These are phyloP conservation scores for Salinomyces thailandicus DNA, from an alignment of 2,329 filamentous ascomycete species.

Conservation along the genomic window DNA sequence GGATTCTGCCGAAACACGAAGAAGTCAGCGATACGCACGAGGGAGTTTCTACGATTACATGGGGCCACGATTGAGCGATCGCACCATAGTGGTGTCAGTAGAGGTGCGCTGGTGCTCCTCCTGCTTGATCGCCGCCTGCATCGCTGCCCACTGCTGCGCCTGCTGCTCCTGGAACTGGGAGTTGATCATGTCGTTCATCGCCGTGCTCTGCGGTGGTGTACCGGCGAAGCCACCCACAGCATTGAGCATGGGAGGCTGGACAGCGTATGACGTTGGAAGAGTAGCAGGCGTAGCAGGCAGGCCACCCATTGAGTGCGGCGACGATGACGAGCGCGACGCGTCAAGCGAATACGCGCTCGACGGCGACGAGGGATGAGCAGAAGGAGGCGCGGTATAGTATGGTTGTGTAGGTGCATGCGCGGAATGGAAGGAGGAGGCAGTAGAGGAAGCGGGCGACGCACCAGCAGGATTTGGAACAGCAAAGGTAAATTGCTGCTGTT, in stretches of 20 bases:
- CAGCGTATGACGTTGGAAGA: conserved; percentile 20
- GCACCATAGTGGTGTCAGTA: conserved; percentile 22
- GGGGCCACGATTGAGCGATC: conserved; percentile 17
- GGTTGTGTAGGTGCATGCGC: conserved; percentile 24
- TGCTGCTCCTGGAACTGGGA: conserved; percentile 7
- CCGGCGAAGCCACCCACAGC: conserved; percentile 26
- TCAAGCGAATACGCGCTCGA: conserved; percentile 32
- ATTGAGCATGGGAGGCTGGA: conserved; percentile 17
- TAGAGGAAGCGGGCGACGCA: conserved; percentile 34
- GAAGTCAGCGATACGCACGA: conserved; percentile 1
- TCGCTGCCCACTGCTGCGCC: conserved; percentile 5
- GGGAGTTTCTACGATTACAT: conserved; percentile 18
- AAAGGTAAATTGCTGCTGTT: conserved; percentile 28
- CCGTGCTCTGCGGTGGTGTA: conserved; percentile 26
- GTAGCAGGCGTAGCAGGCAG: conserved; percentile 26
- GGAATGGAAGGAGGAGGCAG: conserved; percentile 29
- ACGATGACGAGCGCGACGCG: conserved; percentile 33
- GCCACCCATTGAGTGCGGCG: conserved; percentile 29
- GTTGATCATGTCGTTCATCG: conserved; percentile 19
- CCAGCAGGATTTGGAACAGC: conserved; percentile 33
- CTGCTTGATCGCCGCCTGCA: conserved; percentile 24
- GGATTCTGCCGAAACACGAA: conserved; percentile 15
- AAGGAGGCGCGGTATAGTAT: conserved; percentile 31
- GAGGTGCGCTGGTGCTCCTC: conserved; percentile 26
- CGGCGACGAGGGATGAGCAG: conserved; percentile 28